phyloP scores from a whole-genome alignment of 164 flowering plant species.

The Vitis riparia region DNA sequence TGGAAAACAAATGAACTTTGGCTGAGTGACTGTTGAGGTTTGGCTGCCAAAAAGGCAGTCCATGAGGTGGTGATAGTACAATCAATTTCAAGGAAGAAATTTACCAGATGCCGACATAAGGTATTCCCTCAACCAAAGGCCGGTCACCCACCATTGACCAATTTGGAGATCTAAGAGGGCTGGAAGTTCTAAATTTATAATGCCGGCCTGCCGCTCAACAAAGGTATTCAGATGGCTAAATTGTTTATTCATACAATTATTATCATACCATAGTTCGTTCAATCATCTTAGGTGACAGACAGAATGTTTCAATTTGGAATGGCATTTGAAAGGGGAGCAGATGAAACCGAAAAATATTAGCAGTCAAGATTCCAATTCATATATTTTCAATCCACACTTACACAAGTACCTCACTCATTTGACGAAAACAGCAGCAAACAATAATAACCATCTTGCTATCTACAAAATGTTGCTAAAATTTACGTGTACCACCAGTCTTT shows the following conservation, averaged over 20 bases:
- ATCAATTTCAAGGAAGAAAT: not conserved
- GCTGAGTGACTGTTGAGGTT: slow-evolving; percentile 30
- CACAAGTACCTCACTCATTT: not conserved
- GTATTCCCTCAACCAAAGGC: not conserved
- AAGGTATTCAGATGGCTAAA: no score
- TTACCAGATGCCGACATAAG: slow-evolving; percentile 6
- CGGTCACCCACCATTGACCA: slow-evolving; percentile 22
- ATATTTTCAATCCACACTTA: no score
- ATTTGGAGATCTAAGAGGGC: not conserved
- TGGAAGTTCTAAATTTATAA: not conserved
- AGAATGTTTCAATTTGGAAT: no score
- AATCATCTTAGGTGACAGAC: no score
- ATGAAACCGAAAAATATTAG: no score
- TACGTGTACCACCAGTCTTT: not conserved
- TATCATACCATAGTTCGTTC: no score
- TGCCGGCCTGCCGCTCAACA: no score
- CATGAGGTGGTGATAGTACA: not conserved
- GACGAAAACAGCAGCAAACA: not conserved
- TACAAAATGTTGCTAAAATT: not conserved
- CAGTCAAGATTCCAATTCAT: no score
- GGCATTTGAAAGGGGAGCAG: no score
- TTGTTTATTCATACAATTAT: no score
- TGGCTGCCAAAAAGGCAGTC: slow-evolving; percentile 32
- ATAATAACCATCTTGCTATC: not conserved
- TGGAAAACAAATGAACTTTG: slow-evolving; percentile 7